A percentile compares a stretch with the other conserved stretches of the same genome.
Conservation (phyloP, 805 yeast species). For the Limtongozyma cylindracea region DNA sequence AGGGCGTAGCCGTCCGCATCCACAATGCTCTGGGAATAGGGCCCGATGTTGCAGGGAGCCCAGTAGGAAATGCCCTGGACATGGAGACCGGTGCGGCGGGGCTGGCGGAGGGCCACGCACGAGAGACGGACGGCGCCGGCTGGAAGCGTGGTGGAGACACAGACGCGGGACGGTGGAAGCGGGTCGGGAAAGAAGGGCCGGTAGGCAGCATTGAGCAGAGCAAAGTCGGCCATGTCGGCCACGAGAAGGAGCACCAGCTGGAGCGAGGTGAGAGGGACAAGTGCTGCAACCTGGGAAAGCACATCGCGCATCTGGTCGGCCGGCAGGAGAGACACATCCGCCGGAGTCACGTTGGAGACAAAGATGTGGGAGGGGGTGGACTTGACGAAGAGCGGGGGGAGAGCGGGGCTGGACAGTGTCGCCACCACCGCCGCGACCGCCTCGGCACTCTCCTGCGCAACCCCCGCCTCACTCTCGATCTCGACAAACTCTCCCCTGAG, state of each 20-base stretch:
- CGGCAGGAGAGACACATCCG: no score
- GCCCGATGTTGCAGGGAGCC: constrained; percentile 98
- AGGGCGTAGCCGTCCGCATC: constrained; percentile 18
- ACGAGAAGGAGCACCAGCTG: constrained; percentile 37
- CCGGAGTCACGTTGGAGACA: neutral
- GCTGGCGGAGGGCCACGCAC: constrained; percentile 15
- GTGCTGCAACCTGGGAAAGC: no score
- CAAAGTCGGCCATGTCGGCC: constrained; percentile 38
- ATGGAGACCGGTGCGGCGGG: constrained; percentile 44
- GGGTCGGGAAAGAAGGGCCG: constrained; percentile 24
- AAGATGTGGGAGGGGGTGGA: constrained; percentile 26
- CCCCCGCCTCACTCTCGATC: constrained; percentile 6
- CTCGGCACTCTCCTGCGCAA: no score
- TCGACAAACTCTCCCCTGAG: constrained; percentile 14
- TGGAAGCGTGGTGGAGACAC: constrained; percentile 39
- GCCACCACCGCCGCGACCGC: no score
- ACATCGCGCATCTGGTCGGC: constrained; percentile 10
- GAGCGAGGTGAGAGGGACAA: constrained; percentile 21
- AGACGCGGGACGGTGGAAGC: constrained; percentile 71
- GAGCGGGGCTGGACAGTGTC: no score
- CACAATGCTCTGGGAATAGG: constrained; percentile 69
- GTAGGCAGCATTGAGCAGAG: constrained; percentile 35
- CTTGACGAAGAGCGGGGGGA: constrained; percentile 1
- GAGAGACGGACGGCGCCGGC: constrained; percentile 27
- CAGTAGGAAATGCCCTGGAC: constrained; percentile 86